Percentiles rank a stretch among this genome's conserved stretches.
Conservation (phyloP, 164 flowering plant species). For the Tetracentron sinense region DNA sequence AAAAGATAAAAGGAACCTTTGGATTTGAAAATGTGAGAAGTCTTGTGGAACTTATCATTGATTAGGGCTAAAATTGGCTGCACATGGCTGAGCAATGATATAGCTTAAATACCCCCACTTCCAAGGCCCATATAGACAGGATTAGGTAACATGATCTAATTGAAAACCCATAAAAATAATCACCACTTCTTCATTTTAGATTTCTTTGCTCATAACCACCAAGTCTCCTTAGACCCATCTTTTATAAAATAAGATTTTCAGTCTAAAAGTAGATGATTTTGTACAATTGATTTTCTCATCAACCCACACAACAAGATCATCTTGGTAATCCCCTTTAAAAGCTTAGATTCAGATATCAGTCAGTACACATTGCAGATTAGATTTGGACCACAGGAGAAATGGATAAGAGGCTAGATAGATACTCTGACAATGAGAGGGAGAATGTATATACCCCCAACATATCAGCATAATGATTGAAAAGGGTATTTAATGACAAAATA, state of each 20-base stretch:
- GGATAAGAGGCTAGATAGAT: not conserved
- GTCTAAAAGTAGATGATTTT: constrained; percentile 1
- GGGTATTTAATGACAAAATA: not conserved
- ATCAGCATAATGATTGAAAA: constrained; percentile 7
- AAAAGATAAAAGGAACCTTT: constrained; percentile 14
- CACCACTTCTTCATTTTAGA: not conserved
- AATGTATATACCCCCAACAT: constrained; percentile 1
- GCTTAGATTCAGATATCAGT: not conserved
- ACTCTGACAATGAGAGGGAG: not conserved
- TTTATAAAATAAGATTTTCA: not conserved
- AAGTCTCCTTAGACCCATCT: not conserved
- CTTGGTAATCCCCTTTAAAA: not conserved
- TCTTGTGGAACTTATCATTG: constrained; percentile 26
- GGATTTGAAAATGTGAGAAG: constrained; percentile 14
- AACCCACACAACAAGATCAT: constrained; percentile 9
- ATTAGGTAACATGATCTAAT: constrained; percentile 22
- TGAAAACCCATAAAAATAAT: constrained; percentile 4
- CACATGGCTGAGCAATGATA: constrained; percentile 32
- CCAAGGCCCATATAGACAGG: constrained; percentile 4
- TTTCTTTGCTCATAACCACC: not conserved
- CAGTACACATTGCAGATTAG: not conserved
- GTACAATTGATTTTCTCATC: not conserved
- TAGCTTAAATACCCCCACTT: not conserved
- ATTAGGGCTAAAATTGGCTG: constrained; percentile 25
- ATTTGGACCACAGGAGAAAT: constrained; percentile 4